Percentiles rank a stretch among this genome's conserved stretches.
Evolutionary conservation across 2,329 filamentous ascomycete species (phyloP).

Genomic region (Aspergillaceae sp.): DNA sequence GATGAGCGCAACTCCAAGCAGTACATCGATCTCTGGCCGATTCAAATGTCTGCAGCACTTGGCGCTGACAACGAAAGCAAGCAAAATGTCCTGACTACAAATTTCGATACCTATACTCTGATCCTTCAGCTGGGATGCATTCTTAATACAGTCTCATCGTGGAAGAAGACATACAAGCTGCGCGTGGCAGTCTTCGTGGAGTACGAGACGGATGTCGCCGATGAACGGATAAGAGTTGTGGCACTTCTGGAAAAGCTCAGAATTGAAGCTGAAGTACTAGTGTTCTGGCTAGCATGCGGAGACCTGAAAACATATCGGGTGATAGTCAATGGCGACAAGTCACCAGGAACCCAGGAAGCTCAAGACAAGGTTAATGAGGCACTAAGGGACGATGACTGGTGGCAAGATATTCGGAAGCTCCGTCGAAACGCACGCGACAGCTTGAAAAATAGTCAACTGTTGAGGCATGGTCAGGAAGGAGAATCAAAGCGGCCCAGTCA

Average conservation of each 20-base stretch:
- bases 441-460: neutral
- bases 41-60: constrained; percentile 85
- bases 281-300: constrained; percentile 74
- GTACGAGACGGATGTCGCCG: constrained; percentile 73
- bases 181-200: constrained; percentile 83
- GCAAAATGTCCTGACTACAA: constrained; percentile 66
- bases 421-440: constrained; percentile 17
- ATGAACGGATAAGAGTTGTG: constrained; percentile 64
- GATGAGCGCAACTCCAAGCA: constrained; percentile 56
- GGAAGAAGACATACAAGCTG: constrained; percentile 64
- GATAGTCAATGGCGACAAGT: constrained; percentile 62
- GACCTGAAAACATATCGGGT: constrained; percentile 63
- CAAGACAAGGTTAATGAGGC: constrained; percentile 56
- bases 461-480: constrained; percentile 38
- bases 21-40: constrained; percentile 83
- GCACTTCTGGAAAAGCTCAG: constrained; percentile 70
- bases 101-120: constrained; percentile 85
- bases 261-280: constrained; percentile 69
- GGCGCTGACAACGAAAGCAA: constrained; percentile 56
- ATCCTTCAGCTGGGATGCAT: constrained; percentile 83
- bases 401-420: constrained; percentile 60
- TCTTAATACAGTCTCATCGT: constrained; percentile 68
- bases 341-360: constrained; percentile 45
- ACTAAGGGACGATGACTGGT: constrained; percentile 69
- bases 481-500: constrained; percentile 35